Conservation (phyloP, 495 filamentous ascomycete species). For the Mytilinidion resinicola region DNA sequence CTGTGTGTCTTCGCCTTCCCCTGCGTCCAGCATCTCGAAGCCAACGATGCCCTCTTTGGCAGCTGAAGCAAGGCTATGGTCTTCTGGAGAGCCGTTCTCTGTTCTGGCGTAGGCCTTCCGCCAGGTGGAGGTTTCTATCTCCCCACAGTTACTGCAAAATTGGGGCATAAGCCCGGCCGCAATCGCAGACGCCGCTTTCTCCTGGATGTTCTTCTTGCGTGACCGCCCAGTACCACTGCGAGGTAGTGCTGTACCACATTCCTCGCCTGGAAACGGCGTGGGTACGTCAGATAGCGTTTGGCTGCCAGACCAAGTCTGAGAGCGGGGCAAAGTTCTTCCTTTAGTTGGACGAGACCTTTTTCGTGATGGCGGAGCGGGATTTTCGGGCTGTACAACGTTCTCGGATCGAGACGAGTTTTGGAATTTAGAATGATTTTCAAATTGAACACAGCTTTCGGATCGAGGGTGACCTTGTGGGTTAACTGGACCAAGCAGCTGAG, state of each 20-base stretch:
- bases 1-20: constrained; percentile 49
- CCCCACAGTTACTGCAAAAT: constrained; percentile 87
- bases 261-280: constrained; percentile 1
- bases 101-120: constrained; percentile 76
- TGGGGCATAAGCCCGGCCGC: constrained; percentile 68
- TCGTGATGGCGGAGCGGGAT: constrained; percentile 3
- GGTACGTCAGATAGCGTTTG: constrained; percentile 35
- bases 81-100: constrained; percentile 52
- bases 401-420: no score
- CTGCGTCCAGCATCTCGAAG: constrained; percentile 57
- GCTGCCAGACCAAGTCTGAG: constrained; percentile 43
- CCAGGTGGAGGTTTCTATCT: constrained; percentile 94
- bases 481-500: no score
- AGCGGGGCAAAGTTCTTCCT: constrained; percentile 35
- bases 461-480: no score
- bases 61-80: constrained; percentile 51
- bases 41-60: constrained; percentile 58
- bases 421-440: no score
- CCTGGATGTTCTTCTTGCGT: constrained; percentile 49
- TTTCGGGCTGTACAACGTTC: no score
- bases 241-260: neutral
- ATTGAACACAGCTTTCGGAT: no score
- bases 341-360: constrained; percentile 4
- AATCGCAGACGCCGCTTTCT: constrained; percentile 60
- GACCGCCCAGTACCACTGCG: constrained; percentile 44